Evolutionary conservation across 2,329 filamentous ascomycete genomes (phyloP).

Genomic region (Fusarium newnesense): DNA sequence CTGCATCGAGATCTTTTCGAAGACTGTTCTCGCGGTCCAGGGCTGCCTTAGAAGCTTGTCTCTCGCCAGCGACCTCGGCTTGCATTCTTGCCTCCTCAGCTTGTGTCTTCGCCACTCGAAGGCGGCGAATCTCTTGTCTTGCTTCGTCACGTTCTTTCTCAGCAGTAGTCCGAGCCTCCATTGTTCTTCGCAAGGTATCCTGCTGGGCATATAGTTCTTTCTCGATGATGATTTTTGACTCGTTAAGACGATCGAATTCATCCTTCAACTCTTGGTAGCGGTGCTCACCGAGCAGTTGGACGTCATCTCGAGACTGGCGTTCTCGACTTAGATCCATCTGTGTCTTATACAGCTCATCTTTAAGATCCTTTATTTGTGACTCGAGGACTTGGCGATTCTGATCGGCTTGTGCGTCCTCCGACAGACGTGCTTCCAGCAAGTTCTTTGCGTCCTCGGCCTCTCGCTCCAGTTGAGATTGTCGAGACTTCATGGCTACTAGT

Average conservation of each 20-base stretch:
- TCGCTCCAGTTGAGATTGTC: constrained; percentile 84
- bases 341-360: constrained; percentile 83
- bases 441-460: constrained; percentile 90
- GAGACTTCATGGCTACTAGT: constrained; percentile 84
- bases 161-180: constrained; percentile 80
- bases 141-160: constrained; percentile 92
- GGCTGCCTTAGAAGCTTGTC: constrained; percentile 79
- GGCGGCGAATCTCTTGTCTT: constrained; percentile 82
- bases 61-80: constrained; percentile 83
- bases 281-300: constrained; percentile 89
- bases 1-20: constrained; percentile 82
- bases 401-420: constrained; percentile 86
- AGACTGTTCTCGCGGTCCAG: constrained; percentile 83
- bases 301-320: constrained; percentile 92
- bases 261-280: constrained; percentile 84
- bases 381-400: constrained; percentile 86
- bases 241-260: constrained; percentile 87
- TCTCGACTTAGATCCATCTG: constrained; percentile 92
- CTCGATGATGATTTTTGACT: constrained; percentile 96
- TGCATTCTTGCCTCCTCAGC: constrained; percentile 87
- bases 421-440: constrained; percentile 86
- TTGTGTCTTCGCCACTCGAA: constrained; percentile 84
- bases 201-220: constrained; percentile 98
- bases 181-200: constrained; percentile 86
- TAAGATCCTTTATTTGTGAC: constrained; percentile 86